Evolutionary conservation across 352 stramenopile species (phyloP).

Genomic region (Pythium aristosporum): DNA sequence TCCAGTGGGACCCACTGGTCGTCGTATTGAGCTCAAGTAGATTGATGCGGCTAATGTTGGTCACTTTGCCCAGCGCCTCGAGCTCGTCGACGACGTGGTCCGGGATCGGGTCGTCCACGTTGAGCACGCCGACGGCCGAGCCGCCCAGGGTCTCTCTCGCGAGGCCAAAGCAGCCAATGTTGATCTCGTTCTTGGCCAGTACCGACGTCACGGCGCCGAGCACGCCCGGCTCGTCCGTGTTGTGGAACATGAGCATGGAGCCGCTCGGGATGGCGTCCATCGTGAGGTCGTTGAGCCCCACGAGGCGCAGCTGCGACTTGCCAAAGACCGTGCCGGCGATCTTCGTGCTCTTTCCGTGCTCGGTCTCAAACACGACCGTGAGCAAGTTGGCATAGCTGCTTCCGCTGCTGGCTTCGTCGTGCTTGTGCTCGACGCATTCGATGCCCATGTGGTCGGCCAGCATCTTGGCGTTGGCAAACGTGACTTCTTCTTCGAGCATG

Average conservation of each 20-base stretch:
- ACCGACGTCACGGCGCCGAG: slow-evolving; percentile 93
- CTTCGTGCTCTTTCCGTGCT: slow-evolving; percentile 74
- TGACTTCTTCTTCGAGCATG: slow-evolving; percentile 91
- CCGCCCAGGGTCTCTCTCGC: slow-evolving; percentile 66
- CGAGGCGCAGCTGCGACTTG: slow-evolving; percentile 83
- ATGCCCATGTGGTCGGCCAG: slow-evolving; percentile 90
- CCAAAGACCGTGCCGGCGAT: slow-evolving; percentile 91
- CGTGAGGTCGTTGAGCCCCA: slow-evolving; percentile 85
- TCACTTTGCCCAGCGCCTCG: slow-evolving; percentile 62
- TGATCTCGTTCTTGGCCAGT: slow-evolving; percentile 90
- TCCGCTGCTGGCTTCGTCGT: slow-evolving; percentile 57
- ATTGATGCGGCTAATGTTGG: slow-evolving; percentile 86
- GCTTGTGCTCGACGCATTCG: slow-evolving; percentile 87
- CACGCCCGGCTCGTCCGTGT: slow-evolving; percentile 93
- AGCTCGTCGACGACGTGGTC: slow-evolving; percentile 85
- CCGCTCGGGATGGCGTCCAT: slow-evolving; percentile 87
- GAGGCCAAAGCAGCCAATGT: slow-evolving; percentile 93
- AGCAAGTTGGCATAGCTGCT: slow-evolving; percentile 90
- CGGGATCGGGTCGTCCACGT: slow-evolving; percentile 88
- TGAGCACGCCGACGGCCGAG: slow-evolving; percentile 84
- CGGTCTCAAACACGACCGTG: slow-evolving; percentile 90
- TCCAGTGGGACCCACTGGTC: slow-evolving; percentile 47
- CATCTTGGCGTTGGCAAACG: slow-evolving; percentile 85
- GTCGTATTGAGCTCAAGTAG: slow-evolving; percentile 69
- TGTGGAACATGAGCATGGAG: slow-evolving; percentile 93